Percentiles rank a stretch among this genome's conserved stretches.
Evolutionary conservation across 441 rosid species (phyloP).

Genomic region (Adansonia rubrostipa): DNA sequence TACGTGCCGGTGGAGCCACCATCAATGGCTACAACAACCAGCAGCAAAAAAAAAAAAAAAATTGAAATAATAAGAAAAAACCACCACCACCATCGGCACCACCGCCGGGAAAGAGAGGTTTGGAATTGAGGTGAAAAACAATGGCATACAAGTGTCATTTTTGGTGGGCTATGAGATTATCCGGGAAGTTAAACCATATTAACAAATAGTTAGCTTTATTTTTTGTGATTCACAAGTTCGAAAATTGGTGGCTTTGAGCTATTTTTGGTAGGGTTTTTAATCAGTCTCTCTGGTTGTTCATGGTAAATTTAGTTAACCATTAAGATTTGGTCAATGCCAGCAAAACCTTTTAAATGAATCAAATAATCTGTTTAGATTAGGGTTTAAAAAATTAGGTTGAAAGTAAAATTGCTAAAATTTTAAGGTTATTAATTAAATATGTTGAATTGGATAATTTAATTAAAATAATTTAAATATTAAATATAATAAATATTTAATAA

Average conservation of each 20-base stretch:
- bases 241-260: constrained; percentile 2
- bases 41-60: neutral
- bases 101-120: constrained; percentile 1
- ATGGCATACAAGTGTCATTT: constrained; percentile 21
- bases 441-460: too few species aligned
- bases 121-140: neutral
- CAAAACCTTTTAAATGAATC: too few species aligned
- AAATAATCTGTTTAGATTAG: too few species aligned
- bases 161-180: constrained; percentile 1
- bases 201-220: constrained; percentile 15
- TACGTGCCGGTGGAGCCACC: constrained; percentile 39
- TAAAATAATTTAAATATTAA: too few species aligned
- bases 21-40: constrained; percentile 30
- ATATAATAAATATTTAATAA: too few species aligned
- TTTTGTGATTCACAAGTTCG: constrained; percentile 11
- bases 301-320: neutral
- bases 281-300: neutral
- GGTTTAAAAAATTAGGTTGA: too few species aligned
- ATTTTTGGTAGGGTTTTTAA: neutral
- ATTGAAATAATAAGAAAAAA: neutral
- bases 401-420: too few species aligned
- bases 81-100: neutral
- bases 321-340: neutral
- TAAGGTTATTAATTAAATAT: too few species aligned
- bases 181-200: constrained; percentile 6